Conservation (phyloP, 2,329 filamentous ascomycete genomes). For the Celoporthe dispersa region DNA sequence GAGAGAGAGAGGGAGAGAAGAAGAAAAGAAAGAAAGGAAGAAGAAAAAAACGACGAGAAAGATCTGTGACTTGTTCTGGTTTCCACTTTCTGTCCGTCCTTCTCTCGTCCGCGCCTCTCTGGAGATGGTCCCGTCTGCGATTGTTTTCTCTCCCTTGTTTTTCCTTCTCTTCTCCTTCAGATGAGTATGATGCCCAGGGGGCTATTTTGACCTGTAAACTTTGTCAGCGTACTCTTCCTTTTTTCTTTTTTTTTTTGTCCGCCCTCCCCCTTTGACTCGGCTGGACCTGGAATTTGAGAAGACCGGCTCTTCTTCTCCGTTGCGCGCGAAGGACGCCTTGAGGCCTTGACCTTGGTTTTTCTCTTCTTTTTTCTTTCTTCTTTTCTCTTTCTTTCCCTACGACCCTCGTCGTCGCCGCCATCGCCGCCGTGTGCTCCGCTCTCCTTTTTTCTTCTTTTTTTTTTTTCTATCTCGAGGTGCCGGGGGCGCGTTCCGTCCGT, state of each 20-base stretch:
- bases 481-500: not conserved
- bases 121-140: not conserved
- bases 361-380: no score
- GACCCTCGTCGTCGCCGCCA: not conserved
- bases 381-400: no score
- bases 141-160: not conserved
- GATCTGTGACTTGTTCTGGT: not conserved
- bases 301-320: not conserved
- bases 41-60: not conserved
- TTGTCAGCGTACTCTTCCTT: not conserved
- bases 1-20: not conserved
- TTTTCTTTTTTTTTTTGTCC: not conserved
- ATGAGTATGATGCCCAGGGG: not conserved
- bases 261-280: no score
- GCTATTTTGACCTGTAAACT: not conserved
- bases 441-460: not conserved
- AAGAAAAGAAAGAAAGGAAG: not conserved
- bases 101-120: not conserved
- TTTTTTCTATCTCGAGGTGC: not conserved
- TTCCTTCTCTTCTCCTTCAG: not conserved
- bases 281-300: not conserved
- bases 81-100: not conserved
- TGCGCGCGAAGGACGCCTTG: not conserved
- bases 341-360: no score
- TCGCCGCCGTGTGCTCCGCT: not conserved